Evolutionary conservation across 305 asterid genomes (phyloP).

Genomic region (Fraxinus albicans): DNA sequence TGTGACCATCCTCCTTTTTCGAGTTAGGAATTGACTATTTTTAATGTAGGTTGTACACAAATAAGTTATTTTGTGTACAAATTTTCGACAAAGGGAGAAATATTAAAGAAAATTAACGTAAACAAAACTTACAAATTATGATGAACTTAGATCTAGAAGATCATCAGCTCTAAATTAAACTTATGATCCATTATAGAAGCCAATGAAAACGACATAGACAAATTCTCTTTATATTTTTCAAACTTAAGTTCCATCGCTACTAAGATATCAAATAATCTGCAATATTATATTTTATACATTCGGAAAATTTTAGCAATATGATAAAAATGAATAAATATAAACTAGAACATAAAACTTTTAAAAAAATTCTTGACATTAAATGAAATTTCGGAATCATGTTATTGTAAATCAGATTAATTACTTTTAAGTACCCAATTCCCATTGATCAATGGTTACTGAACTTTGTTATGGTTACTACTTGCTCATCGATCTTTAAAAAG

Average conservation of each 20-base stretch:
- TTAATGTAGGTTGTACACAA: not conserved
- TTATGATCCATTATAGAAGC: not conserved
- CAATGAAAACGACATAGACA: not conserved
- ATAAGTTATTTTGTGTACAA: not conserved
- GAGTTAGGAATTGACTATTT: not conserved
- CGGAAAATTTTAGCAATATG: not conserved
- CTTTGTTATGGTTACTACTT: too few relatives aligned
- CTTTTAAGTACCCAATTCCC: constrained; percentile 30
- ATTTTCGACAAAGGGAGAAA: not conserved
- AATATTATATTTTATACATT: too few relatives aligned
- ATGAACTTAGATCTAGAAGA: too few relatives aligned
- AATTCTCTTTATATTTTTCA: not conserved
- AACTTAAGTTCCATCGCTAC: not conserved
- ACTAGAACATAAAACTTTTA: not conserved
- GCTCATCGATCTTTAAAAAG: too few relatives aligned
- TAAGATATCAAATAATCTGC: too few relatives aligned
- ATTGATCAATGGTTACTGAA: too few relatives aligned
- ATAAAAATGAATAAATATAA: too few relatives aligned
- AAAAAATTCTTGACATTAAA: not conserved
- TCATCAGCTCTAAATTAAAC: not conserved
- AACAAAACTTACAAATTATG: not conserved
- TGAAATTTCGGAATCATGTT: not conserved
- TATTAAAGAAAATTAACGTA: not conserved
- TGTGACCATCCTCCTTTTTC: not conserved
- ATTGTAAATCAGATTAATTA: not conserved